Evolutionary conservation across 2,329 filamentous ascomycete species (phyloP).

Genomic region (Aureobasidium sp.): DNA sequence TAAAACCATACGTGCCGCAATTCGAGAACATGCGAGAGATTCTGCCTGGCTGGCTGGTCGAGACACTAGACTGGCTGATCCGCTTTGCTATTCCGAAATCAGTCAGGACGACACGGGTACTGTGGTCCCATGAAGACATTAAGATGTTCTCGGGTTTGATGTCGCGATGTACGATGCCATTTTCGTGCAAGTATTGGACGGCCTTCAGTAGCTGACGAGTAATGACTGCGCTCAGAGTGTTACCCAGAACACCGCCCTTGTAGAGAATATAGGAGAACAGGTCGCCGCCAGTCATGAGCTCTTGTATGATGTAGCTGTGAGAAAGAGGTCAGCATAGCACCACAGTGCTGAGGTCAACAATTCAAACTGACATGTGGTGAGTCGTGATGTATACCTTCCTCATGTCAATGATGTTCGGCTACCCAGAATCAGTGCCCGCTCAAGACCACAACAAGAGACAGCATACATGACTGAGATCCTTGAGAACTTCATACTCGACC

Average conservation of each 20-base stretch:
- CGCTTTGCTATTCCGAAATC: slow-evolving; percentile 51
- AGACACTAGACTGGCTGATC: slow-evolving; percentile 22
- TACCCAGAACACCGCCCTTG: slow-evolving; percentile 37
- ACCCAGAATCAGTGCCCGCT: neutral
- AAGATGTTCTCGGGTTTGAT: slow-evolving; percentile 55
- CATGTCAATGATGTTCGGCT: slow-evolving; percentile 52
- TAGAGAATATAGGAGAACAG: slow-evolving; percentile 50
- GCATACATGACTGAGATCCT: slow-evolving; percentile 44
- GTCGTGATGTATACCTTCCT: slow-evolving; percentile 47
- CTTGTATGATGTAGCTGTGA: slow-evolving; percentile 50
- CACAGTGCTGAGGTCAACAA: neutral
- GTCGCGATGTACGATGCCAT: slow-evolving; percentile 51
- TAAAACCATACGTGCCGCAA: slow-evolving; percentile 49
- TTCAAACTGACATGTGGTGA: slow-evolving; percentile 38
- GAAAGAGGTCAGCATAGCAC: neutral
- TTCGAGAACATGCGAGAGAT: slow-evolving; percentile 42
- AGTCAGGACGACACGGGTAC: slow-evolving; percentile 47
- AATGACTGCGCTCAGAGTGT: slow-evolving; percentile 46
- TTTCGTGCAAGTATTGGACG: slow-evolving; percentile 48
- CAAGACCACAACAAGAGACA: no score
- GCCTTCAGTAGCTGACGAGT: slow-evolving; percentile 48
- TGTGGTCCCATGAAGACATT: slow-evolving; percentile 43
- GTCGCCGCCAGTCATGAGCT: slow-evolving; percentile 51
- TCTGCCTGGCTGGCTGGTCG: neutral
- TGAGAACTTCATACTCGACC: slow-evolving; percentile 31